These are phyloP conservation scores for Trametes punicea DNA, from an alignment of 768 basidiomycete species.

Conservation along the genomic window DNA sequence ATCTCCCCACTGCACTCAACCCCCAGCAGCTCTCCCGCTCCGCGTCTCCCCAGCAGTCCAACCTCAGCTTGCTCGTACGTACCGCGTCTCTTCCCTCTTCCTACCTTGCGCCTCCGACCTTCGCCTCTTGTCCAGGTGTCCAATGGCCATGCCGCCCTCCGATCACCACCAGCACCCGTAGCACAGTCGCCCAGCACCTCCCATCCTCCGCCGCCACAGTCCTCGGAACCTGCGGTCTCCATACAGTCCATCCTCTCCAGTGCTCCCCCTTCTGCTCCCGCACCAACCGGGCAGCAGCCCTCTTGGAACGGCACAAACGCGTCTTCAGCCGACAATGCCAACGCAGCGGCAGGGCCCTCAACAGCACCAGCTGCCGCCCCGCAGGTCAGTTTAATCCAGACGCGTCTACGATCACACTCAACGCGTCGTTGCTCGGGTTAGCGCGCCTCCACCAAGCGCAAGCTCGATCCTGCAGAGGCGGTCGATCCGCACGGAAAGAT, in stretches of 20 bases:
- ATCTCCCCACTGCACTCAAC: constrained; percentile 37
- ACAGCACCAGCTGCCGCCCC: not conserved
- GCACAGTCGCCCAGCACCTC: not conserved
- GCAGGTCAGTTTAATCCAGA: constrained; percentile 7
- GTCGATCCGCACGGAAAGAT: constrained; percentile 74
- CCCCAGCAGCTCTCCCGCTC: constrained; percentile 51
- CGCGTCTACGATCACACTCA: constrained; percentile 12
- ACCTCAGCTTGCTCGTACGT: constrained; percentile 38
- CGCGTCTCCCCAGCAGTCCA: constrained; percentile 40
- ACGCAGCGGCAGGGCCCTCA: constrained; percentile 10
- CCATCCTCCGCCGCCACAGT: not conserved
- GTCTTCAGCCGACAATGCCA: constrained; percentile 10
- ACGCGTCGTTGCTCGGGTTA: constrained; percentile 28
- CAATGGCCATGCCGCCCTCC: constrained; percentile 31
- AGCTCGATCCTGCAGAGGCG: constrained; percentile 60
- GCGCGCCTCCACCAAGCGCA: constrained; percentile 62
- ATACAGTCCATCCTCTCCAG: constrained; percentile 16
- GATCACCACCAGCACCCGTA: constrained; percentile 26
- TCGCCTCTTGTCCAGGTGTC: constrained; percentile 34
- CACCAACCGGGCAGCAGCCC: constrained; percentile 8
- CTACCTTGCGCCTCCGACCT: constrained; percentile 31
- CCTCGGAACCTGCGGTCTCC: constrained; percentile 9
- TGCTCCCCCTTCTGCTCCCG: constrained; percentile 1
- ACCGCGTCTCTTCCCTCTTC: constrained; percentile 25
- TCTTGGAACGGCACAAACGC: constrained; percentile 9